These are phyloP conservation scores for Cladorrhinum samala DNA, from an alignment of 495 filamentous ascomycete genomes.

Conservation along the genomic window DNA sequence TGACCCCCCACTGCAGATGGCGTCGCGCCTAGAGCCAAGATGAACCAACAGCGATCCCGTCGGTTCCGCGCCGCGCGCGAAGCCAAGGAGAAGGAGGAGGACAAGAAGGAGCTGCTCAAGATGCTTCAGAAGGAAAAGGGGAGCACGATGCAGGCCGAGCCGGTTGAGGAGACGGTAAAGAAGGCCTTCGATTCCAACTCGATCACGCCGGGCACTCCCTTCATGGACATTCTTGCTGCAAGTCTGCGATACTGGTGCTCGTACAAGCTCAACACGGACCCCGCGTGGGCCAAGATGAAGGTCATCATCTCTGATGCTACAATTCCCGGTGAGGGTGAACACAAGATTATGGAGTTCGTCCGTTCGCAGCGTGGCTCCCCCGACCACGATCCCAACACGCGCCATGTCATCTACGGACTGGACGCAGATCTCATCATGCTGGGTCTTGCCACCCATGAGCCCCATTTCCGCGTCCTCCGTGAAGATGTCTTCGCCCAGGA, in stretches of 20 bases:
- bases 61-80: slow-evolving; percentile 91
- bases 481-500: slow-evolving; percentile 97
- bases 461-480: slow-evolving; percentile 91
- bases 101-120: slow-evolving; percentile 79
- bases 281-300: slow-evolving; percentile 94
- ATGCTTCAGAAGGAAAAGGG: slow-evolving; percentile 69
- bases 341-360: slow-evolving; percentile 99
- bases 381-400: slow-evolving; percentile 92
- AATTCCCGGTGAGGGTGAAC: slow-evolving; percentile 95
- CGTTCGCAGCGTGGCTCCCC: slow-evolving; percentile 85
- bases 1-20: slow-evolving; percentile 77
- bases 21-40: slow-evolving; percentile 89
- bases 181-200: slow-evolving; percentile 98
- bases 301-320: slow-evolving; percentile 97
- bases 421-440: slow-evolving; percentile 99
- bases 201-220: slow-evolving; percentile 96
- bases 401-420: slow-evolving; percentile 90
- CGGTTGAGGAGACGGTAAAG: slow-evolving; percentile 61
- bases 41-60: slow-evolving; percentile 93
- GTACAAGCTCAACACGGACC: slow-evolving; percentile 95
- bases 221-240: slow-evolving; percentile 94
- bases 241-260: slow-evolving; percentile 92
- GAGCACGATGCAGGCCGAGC: slow-evolving; percentile 51
- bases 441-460: slow-evolving; percentile 93
- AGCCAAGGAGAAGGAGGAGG: slow-evolving; percentile 86